Evolutionary conservation across 257 asterid genomes (phyloP).

Genomic region (Striga asiatica): DNA sequence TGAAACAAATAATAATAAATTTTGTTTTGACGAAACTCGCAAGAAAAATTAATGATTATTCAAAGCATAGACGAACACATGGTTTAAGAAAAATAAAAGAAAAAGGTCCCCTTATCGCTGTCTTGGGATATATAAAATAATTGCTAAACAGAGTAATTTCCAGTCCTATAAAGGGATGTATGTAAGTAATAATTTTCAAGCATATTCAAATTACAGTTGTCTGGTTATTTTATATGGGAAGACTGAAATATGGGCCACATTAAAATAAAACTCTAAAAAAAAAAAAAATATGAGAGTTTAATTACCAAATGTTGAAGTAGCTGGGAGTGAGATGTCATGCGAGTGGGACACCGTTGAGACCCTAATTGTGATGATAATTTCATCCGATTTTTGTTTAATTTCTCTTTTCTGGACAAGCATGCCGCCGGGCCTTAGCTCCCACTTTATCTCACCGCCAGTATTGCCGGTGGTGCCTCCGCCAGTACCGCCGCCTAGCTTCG

Average conservation of each 20-base stretch:
- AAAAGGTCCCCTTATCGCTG: too few species aligned
- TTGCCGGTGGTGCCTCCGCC: conserved; percentile 4
- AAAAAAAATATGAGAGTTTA: not conserved
- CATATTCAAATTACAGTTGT: too few species aligned
- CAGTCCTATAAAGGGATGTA: too few species aligned
- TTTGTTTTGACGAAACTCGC: too few species aligned
- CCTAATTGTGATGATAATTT: conserved; percentile 40
- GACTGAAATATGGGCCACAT: too few species aligned
- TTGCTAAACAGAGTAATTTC: too few species aligned
- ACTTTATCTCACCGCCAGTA: conserved; percentile 38
- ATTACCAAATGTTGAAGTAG: conserved; percentile 82
- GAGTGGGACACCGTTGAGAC: conserved; percentile 52
- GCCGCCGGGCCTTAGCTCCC: conserved; percentile 86
- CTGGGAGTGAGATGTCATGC: conserved; percentile 40
- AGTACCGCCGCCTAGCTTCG: conserved; percentile 21
- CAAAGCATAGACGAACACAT: not conserved
- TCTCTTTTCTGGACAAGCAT: conserved; percentile 79
- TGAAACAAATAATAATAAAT: not conserved
- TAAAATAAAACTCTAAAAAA: not conserved
- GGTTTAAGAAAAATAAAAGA: too few species aligned
- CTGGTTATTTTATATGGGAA: too few species aligned
- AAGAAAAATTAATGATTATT: not conserved
- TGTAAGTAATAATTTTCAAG: too few species aligned
- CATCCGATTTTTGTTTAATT: conserved; percentile 21
- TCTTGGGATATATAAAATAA: too few species aligned